Conservation (phyloP, 2,329 filamentous ascomycete genomes). For the Xylariaceae sp. region DNA sequence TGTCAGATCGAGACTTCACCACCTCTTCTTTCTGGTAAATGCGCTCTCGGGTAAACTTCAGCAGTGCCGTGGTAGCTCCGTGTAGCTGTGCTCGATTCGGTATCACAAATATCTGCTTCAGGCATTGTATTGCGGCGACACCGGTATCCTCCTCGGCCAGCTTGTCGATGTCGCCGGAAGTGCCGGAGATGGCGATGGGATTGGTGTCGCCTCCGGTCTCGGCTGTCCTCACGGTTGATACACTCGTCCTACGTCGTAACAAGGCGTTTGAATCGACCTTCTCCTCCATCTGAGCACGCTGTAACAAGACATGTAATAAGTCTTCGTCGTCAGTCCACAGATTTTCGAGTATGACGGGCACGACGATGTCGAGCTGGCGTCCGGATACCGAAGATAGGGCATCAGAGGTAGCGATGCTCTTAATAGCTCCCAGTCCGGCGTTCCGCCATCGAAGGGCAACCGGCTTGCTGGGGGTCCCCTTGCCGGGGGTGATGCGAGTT, state of each 20-base stretch:
- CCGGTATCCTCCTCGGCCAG: slow-evolving; percentile 89
- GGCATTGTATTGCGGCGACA: slow-evolving; percentile 80
- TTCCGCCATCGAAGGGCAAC: slow-evolving; percentile 80
- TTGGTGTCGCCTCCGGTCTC: slow-evolving; percentile 70
- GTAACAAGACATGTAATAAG: slow-evolving; percentile 71
- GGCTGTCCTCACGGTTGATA: slow-evolving; percentile 76
- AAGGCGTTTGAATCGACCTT: slow-evolving; percentile 70
- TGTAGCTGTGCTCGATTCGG: slow-evolving; percentile 85
- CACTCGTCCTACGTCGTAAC: slow-evolving; percentile 74
- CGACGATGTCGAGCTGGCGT: slow-evolving; percentile 76
- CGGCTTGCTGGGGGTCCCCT: slow-evolving; percentile 69
- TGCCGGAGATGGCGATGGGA: slow-evolving; percentile 76
- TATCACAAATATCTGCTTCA: slow-evolving; percentile 84
- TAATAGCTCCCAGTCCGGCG: slow-evolving; percentile 78
- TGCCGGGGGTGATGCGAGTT: slow-evolving; percentile 60
- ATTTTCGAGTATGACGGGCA: slow-evolving; percentile 88
- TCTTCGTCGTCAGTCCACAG: slow-evolving; percentile 77
- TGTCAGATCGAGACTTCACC: slow-evolving; percentile 56
- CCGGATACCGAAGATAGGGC: slow-evolving; percentile 76
- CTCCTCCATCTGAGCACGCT: slow-evolving; percentile 72
- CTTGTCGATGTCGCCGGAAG: slow-evolving; percentile 86
- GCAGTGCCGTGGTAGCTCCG: slow-evolving; percentile 73
- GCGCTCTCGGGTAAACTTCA: slow-evolving; percentile 75
- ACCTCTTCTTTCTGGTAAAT: slow-evolving; percentile 59
- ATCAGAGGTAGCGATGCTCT: slow-evolving; percentile 80